Base-by-base conservation (phyloP, 371 early-diverging fungal genomes). In the Gilbertella persicaria region DNA sequence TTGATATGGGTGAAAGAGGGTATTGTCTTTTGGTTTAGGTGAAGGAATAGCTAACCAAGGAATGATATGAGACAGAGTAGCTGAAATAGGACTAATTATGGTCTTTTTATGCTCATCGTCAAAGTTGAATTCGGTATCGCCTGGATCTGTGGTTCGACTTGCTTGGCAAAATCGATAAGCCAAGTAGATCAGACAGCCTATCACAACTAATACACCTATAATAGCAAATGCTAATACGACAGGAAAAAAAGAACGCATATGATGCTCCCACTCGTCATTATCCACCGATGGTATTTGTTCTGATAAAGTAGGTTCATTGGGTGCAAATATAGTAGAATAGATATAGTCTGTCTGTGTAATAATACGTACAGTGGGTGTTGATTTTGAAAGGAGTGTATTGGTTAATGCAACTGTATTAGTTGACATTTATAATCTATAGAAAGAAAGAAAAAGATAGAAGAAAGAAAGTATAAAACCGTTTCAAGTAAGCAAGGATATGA, bases 201-300 rank as follows among this genome's bases (percentile, higher is more conserved):
- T 20, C 4, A 64, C 28, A 7, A 69, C 24, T 6, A 71, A 29
- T 8, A 74, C 25, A 0, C 75, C 75, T 29, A 74, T 47, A 14
- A 66, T 57, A n/a, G 75, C 75, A 62, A 74, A 74, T 5, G 59
- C 53, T 12, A 62, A 48, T 8, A 73, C 44, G 2, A 62, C 51
- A 13, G 73, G 73, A 14, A 73, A 46, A 33, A 60, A 55, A 16
- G 37, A 55, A 35, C 46, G 47, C 3, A 58, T 38, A 30, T 48
- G 50, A 2, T 57, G 45, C 33, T 47, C 55, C 55, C 55, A 55
- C 8, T 40, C n/a, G 33, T 45, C 42, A 14, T 33, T 3, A 3
- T 14, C 21, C 14, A 23, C 12, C 33, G 38, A 25, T 40, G 30
- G 19, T 16, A 29, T 20, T 4, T n/a, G 4, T 8, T 14, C 2